A percentile compares a stretch with the other conserved stretches of the same genome.
Evolutionary conservation across 176 grass and related monocot genomes (phyloP).

Genomic region (Dactylis glomerata): DNA sequence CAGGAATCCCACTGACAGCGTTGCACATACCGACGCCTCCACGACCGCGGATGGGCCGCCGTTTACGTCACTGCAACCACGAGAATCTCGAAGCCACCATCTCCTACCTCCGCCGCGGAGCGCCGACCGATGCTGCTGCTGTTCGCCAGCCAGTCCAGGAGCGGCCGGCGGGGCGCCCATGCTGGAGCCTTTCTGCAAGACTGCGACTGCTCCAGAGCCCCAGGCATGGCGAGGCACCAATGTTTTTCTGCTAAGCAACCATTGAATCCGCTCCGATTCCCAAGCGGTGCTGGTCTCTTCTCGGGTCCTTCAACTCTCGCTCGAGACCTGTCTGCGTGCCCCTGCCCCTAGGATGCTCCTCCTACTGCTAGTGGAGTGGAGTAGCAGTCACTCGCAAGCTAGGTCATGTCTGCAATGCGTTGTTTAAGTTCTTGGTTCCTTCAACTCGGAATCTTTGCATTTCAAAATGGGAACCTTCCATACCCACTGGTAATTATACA

Average conservation of each 20-base stretch:
- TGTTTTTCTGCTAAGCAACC: background rate
- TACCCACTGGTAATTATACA: background rate
- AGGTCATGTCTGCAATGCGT: background rate
- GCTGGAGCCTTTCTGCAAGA: constrained; percentile 33
- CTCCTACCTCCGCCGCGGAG: background rate
- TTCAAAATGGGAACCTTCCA: constrained; percentile 44
- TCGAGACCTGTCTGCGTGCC: constrained; percentile 9
- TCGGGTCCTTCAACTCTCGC: constrained; percentile 38
- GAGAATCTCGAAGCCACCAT: constrained; percentile 24
- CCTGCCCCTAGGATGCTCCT: constrained; percentile 16
- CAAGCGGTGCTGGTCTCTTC: constrained; percentile 28
- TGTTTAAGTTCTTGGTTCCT: constrained; percentile 1
- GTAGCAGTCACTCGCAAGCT: background rate
- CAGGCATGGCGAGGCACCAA: constrained; percentile 17
- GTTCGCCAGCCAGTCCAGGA: background rate
- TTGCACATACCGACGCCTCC: background rate
- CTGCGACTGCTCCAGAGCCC: constrained; percentile 30
- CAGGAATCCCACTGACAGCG: constrained; percentile 4
- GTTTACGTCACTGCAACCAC: constrained; percentile 36
- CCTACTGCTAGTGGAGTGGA: background rate
- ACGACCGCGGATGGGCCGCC: background rate
- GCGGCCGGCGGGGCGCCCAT: background rate
- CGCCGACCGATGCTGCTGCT: constrained; percentile 16
- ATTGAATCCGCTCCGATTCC: constrained; percentile 12
- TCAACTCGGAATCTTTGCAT: background rate